Percentiles rank a stretch among this genome's conserved stretches.
phyloP scores from a whole-genome alignment of 139 green algal species.

The Chlamydomonas asymmetrica region DNA sequence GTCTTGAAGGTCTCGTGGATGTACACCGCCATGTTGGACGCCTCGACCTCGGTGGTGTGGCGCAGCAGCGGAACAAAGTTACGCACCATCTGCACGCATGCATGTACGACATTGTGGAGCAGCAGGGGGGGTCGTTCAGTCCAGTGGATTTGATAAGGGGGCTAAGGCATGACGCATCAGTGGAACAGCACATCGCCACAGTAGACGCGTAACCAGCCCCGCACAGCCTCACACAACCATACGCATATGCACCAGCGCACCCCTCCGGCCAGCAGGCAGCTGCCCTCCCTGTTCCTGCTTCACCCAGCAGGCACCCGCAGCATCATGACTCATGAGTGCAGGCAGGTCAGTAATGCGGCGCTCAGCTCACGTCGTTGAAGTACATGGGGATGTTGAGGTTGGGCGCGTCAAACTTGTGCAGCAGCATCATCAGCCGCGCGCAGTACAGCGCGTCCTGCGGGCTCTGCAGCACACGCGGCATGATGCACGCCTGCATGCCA shows the following conservation, averaged over 20 bases:
- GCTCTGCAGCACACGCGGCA: slow-evolving; percentile 59
- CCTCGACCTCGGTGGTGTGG: slow-evolving; percentile 62
- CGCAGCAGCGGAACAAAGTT: slow-evolving; percentile 50
- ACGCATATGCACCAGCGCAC: background rate
- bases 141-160: background rate
- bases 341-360: background rate
- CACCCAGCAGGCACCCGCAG: background rate
- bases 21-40: slow-evolving; percentile 66
- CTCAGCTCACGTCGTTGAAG: slow-evolving; percentile 33
- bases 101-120: too few relatives aligned
- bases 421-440: slow-evolving; percentile 49
- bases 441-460: slow-evolving; percentile 66
- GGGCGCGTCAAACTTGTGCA: slow-evolving; percentile 50
- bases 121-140: background rate
- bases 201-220: too few relatives aligned
- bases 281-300: too few relatives aligned
- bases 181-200: too few relatives aligned
- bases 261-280: background rate
- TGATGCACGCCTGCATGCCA: slow-evolving; percentile 50
- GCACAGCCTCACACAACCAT: background rate
- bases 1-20: slow-evolving; percentile 50
- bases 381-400: slow-evolving; percentile 57
- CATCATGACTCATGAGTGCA: background rate
- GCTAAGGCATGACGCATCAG: too few relatives aligned
- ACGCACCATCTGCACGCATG: slow-evolving; percentile 48